Evolutionary conservation across 805 yeast species (phyloP), one percentile per base, ranked within the genome.

Genomic region (Wickerhamiella domercqiae): DNA sequence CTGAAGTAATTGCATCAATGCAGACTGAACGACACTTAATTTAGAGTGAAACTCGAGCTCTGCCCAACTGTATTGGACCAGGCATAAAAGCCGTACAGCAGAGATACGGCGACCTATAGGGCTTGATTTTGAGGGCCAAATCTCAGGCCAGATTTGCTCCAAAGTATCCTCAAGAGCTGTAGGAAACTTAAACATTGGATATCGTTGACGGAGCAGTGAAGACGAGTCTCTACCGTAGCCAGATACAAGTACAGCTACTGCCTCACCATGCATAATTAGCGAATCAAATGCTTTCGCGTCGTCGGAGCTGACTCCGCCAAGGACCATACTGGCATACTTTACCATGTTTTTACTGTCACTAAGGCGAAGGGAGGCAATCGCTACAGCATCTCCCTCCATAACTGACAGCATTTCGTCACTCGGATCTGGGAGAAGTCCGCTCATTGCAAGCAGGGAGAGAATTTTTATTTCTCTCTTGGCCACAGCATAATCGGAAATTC

Each of bases 11-110:
- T 69, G 67, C 79, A 83, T 73, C 49, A 87, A 86, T 1, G 78
- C 60, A 3, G 68, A 51, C 53, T 87, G 95, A 31, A 84, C 71
- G 18, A 41, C 44, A 2, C 21, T 9, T 7, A 36, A 42, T 2
- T 68, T 68, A n/a, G 71, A 59, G 0, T 82, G 63, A 3, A 58
- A 59, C 0, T 51, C 50, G 0, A 78, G 54, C 0, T 64, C 50
- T 21, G 70, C 64, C 3, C 77, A 73, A 49, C 84, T 75, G 50
- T 72, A 80, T 50, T 83, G 93, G 5, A 75, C 75, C 31, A 86
- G 47, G 0, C 94, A 78, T 13, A 87, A 63, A 19, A 87, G 60
- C 93, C 97, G 83, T 29, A 87, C 70, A 56, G 94, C 81, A 0
- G 83, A 71, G 0, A 86, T 77, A 43, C 69, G 77, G 43, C 93